Evolutionary conservation across 2,329 filamentous ascomycete genomes (phyloP).

Genomic region (Ophiocordyceps camponoti-leonardi): DNA sequence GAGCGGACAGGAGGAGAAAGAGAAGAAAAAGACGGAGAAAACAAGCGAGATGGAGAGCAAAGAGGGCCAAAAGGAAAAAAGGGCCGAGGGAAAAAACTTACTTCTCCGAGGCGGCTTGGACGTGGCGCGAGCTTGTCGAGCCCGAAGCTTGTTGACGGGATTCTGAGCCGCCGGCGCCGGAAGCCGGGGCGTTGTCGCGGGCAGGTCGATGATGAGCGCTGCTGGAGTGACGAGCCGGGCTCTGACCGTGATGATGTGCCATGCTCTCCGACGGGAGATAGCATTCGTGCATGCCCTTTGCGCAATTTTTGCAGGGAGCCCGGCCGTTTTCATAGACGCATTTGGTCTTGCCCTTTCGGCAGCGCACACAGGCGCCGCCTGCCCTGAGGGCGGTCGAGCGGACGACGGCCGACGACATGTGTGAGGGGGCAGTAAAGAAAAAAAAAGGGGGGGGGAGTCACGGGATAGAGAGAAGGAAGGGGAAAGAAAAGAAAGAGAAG

Average conservation of each 20-base stretch:
- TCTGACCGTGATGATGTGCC: constrained; percentile 41
- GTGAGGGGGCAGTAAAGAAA: too few relatives aligned
- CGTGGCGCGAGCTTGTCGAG: constrained; percentile 27
- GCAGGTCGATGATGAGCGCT: constrained; percentile 27
- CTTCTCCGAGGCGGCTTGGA: constrained; percentile 34
- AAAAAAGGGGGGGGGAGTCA: too few relatives aligned
- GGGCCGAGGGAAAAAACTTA: too few relatives aligned
- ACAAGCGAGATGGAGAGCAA: too few relatives aligned
- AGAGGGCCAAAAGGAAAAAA: too few relatives aligned
- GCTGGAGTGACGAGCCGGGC: constrained; percentile 30
- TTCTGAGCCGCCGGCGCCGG: constrained; percentile 28
- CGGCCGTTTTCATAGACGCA: constrained; percentile 46
- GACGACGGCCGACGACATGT: constrained; percentile 30
- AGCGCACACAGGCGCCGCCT: constrained; percentile 44
- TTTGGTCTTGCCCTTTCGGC: constrained; percentile 47
- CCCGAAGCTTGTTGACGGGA: constrained; percentile 24
- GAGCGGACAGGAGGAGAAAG: background rate
- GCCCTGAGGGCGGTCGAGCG: constrained; percentile 42
- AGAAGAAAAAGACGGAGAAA: background rate
- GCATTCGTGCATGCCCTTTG: constrained; percentile 46
- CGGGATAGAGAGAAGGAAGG: too few relatives aligned
- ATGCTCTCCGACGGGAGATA: constrained; percentile 43
- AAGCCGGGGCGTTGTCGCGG: constrained; percentile 36
- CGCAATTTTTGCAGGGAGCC: constrained; percentile 46
- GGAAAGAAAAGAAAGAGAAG: too few relatives aligned